Percentiles rank a stretch among this genome's conserved stretches.
Conservation (phyloP, 148 eudicot species). For the Vaccinium darrowii region DNA sequence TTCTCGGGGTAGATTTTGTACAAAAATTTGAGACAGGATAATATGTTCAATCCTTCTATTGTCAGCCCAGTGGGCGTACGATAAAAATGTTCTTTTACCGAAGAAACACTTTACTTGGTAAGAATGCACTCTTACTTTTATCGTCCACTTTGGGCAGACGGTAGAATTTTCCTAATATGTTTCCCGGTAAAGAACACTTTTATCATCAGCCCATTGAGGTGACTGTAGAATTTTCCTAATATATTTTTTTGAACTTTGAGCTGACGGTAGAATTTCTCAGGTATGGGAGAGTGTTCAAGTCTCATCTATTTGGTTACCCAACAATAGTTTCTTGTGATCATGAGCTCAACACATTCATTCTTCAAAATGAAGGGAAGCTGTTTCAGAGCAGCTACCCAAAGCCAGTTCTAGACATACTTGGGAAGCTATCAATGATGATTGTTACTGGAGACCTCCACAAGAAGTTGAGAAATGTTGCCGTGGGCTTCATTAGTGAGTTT, state of each 20-base stretch:
- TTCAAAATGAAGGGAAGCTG: constrained; percentile 51
- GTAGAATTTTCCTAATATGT: too few relatives aligned
- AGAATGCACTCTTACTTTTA: too few relatives aligned
- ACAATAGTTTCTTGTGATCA: constrained; percentile 57
- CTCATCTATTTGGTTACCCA: constrained; percentile 47
- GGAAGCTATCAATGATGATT: constrained; percentile 43
- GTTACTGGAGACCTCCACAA: constrained; percentile 47
- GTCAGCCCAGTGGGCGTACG: too few relatives aligned
- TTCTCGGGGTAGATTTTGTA: too few relatives aligned
- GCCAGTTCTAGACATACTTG: constrained; percentile 43
- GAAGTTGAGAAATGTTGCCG: constrained; percentile 36
- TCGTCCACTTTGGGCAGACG: too few relatives aligned
- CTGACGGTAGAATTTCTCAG: constrained; percentile 9
- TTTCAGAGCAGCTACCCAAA: constrained; percentile 51
- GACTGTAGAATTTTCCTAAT: too few relatives aligned
- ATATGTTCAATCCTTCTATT: background rate
- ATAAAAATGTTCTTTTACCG: too few relatives aligned
- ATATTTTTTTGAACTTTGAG: background rate
- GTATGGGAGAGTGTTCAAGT: constrained; percentile 55
- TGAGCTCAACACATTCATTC: constrained; percentile 42
- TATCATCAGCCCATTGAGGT: too few relatives aligned
- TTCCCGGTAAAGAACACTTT: too few relatives aligned
- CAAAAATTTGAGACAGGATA: background rate
- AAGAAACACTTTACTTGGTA: too few relatives aligned
- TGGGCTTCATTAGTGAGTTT: constrained; percentile 30